Percentiles rank a stretch among this genome's conserved stretches.
Evolutionary conservation across 148 eudicot species (phyloP).

Genomic region (Silene conica): DNA sequence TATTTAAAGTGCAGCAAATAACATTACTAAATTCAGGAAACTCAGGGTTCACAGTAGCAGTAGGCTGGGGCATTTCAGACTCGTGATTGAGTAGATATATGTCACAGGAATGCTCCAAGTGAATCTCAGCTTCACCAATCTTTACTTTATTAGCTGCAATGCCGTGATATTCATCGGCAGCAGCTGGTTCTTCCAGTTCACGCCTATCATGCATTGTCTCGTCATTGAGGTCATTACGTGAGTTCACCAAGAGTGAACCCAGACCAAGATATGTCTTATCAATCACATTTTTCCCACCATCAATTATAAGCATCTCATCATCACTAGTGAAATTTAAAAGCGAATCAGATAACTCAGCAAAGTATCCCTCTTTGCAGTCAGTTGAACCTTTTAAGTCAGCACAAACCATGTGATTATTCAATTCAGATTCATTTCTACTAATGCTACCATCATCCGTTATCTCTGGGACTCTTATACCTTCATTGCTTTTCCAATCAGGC

Average conservation of each 20-base stretch:
- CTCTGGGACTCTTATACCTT: slow-evolving; percentile 37
- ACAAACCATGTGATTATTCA: slow-evolving; percentile 26
- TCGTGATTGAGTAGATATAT: slow-evolving; percentile 24
- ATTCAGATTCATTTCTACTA: slow-evolving; percentile 32
- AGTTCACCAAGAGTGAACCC: slow-evolving; percentile 47
- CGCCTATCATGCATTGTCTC: slow-evolving; percentile 25
- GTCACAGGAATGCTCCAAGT: slow-evolving; percentile 14
- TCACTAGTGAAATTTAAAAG: slow-evolving; percentile 34
- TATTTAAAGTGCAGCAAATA: slow-evolving; percentile 59
- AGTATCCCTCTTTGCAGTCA: slow-evolving; percentile 33
- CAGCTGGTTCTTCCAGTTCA: slow-evolving; percentile 32
- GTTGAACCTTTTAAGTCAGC: slow-evolving; percentile 28
- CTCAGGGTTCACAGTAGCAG: slow-evolving; percentile 28
- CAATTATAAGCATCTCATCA: slow-evolving; percentile 44
- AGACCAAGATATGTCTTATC: slow-evolving; percentile 37
- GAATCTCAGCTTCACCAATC: slow-evolving; percentile 13
- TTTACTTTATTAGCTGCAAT: slow-evolving; percentile 21
- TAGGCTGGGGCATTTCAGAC: slow-evolving; percentile 30
- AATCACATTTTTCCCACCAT: slow-evolving; percentile 43
- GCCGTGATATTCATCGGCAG: slow-evolving; percentile 16
- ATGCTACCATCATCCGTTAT: slow-evolving; percentile 34
- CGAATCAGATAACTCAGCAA: slow-evolving; percentile 32
- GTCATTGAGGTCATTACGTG: slow-evolving; percentile 33
- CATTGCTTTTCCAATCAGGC: slow-evolving; percentile 55
- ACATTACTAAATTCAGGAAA: slow-evolving; percentile 37